Percentiles rank a stretch among this genome's conserved stretches.
phyloP scores from a whole-genome alignment of 1,284 basidiomycete species.

The Boletus holoroseus region DNA sequence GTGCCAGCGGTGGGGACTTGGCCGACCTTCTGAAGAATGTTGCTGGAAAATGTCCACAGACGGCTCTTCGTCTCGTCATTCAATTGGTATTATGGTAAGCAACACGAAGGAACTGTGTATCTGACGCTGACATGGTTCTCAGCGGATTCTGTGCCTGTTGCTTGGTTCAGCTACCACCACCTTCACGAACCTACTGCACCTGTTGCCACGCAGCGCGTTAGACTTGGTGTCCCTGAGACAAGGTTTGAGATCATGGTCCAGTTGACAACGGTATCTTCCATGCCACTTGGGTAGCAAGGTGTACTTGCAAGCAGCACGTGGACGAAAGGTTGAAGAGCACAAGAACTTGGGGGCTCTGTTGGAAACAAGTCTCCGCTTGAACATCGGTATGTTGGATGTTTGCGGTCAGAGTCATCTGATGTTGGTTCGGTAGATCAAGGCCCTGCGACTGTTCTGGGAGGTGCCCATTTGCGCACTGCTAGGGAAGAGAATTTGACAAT shows the following conservation, averaged over 20 bases:
- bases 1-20: constrained; percentile 33
- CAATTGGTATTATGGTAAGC: too few species aligned
- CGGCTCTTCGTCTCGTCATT: constrained; percentile 41
- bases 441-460: background rate
- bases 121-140: constrained; percentile 1
- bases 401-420: background rate
- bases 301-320: constrained; percentile 37
- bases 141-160: constrained; percentile 38
- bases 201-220: constrained; percentile 39
- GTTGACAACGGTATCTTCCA: too few species aligned
- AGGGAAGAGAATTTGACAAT: background rate
- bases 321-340: constrained; percentile 37
- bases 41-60: constrained; percentile 38
- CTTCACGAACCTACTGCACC: constrained; percentile 30
- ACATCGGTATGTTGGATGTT: constrained; percentile 36
- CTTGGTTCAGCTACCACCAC: constrained; percentile 45
- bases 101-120: background rate
- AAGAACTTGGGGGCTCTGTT: constrained; percentile 34
- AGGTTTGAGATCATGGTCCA: constrained; percentile 38
- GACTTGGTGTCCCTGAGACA: constrained; percentile 29
- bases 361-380: constrained; percentile 32
- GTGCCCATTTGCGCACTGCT: constrained; percentile 5
- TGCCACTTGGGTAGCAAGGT: too few species aligned
- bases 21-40: constrained; percentile 41
- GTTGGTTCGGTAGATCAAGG: constrained; percentile 7